A percentile compares a stretch with the other conserved stretches of the same genome.
Evolutionary conservation across 805 yeast genomes (phyloP).

Genomic region (Candida tallmaniae): DNA sequence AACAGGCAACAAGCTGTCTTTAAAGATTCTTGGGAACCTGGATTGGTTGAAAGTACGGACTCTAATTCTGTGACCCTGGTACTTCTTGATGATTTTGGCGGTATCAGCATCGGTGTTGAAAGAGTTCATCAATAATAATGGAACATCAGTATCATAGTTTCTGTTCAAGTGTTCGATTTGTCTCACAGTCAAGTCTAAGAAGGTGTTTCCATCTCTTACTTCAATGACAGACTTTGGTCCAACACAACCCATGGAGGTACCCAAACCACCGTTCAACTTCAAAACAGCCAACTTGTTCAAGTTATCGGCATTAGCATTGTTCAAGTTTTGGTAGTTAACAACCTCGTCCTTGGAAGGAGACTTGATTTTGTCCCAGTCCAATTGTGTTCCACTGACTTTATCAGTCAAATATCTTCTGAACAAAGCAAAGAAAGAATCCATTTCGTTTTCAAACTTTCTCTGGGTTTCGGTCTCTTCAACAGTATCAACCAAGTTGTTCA

Average conservation of each 20-base stretch:
- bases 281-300: constrained; percentile 87
- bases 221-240: constrained; percentile 98
- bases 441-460: constrained; percentile 73
- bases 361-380: constrained; percentile 94
- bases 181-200: constrained; percentile 90
- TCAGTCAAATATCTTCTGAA: constrained; percentile 90
- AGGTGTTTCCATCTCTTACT: constrained; percentile 97
- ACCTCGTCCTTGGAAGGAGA: constrained; percentile 90
- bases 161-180: constrained; percentile 95
- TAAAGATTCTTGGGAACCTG: constrained; percentile 92
- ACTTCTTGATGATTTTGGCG: constrained; percentile 90
- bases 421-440: constrained; percentile 91
- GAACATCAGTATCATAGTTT: constrained; percentile 87
- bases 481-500: constrained; percentile 86
- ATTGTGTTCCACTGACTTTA: constrained; percentile 76
- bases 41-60: constrained; percentile 97
- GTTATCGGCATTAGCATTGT: constrained; percentile 38
- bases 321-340: constrained; percentile 62
- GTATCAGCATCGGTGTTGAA: constrained; percentile 97
- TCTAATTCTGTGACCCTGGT: constrained; percentile 92
- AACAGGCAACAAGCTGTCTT: constrained; percentile 94
- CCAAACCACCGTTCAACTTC: constrained; percentile 96
- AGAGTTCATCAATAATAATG: constrained; percentile 95
- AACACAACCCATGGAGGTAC: constrained; percentile 99
- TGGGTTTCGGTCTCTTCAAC: constrained; percentile 49